Base-by-base conservation (phyloP, 2,329 filamentous ascomycete species). In the Trichoderma citrinoviride region DNA sequence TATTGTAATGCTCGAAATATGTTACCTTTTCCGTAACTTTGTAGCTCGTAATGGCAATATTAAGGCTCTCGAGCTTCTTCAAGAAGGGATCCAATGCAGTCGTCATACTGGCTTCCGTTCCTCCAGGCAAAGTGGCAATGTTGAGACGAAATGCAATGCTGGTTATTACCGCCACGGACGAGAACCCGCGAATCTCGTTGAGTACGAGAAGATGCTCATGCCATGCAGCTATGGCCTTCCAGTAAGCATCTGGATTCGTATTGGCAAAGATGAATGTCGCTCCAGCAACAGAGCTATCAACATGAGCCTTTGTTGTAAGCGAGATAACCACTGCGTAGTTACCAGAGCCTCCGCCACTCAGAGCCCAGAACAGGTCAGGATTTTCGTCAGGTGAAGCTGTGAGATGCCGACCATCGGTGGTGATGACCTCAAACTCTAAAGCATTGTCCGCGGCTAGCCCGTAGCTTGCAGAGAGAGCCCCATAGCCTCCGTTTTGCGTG, bases 361-460 rank as follows among this genome's bases (percentile, higher is more conserved):
- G 74, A 7, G 86, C 86, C 85, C 85, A 89, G 75, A 84, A 88
- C 10, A 89, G 76, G 63, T 88, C 85, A n/a, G 79, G 65, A 1
- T 74, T 62, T 43, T 67, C 27, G 4, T 61, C 60, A 1, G 74
- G 77, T 12, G 77, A 80, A 3, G 83, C 84, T 3, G 73, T 80
- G 2, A 86, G 64, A 29, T 81, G 69, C n/a, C 76, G 65, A 0
- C 86, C 85, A 27, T 72, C 70, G 0, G 79, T 81, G 7, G 80
- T 82, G 19, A 89, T 78, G 1, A 87, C 82, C 66, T 85, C 78
- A 64, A 77, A 83, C 60, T 81, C 77, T 1, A 89, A 76, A 0
- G 82, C 79, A 60, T 88, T 81, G 70, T 90, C 87, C 0, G 85
- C 85, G 8, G 74, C 83, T 1, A 90, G 75, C 4, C 87, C 87